Evolutionary conservation across 352 stramenopile species (phyloP), one percentile per base, ranked within the genome.

Genomic region (Phytophthora podocarpi): DNA sequence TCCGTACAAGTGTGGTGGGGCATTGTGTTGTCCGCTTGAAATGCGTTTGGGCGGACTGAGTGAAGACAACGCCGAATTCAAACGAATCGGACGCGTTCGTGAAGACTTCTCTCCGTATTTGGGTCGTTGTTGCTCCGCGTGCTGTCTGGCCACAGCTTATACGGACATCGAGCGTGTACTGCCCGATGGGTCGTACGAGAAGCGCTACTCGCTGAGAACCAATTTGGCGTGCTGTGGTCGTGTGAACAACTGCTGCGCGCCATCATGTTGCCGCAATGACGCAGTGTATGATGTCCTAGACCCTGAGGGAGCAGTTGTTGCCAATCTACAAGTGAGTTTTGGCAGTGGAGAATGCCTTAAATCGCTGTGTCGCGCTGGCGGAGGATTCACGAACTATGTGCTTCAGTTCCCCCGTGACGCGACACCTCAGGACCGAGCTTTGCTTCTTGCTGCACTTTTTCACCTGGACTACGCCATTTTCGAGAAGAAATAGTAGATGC

Each of bases 191-290:
- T n/a, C n/a, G n/a, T 88, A 81, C 53, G 75, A 85, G 58, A 86
- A 71, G 40, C 61, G 60, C 35, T 89, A 85, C 60, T 65, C 64
- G 27, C 35, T 90, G 54, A 73, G 77, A 59, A 73, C 70, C 26
- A 88, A 87, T 36, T 78, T n/a, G 18, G 57, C 59, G 20, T 90
- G 81, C 61, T 86, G 79, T 34, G 78, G 77, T 18, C 77, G 77
- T 18, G 71, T 83, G 20, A 85, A 89, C 73, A 91, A 88, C 48
- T 89, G 79, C 40, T 90, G 79, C 43, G 79, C 79, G n/a, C 75
- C 63, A 11, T 87, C 79, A 21, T 89, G 79, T 58, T 81, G 57
- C 60, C 72, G 78, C 47, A 83, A 87, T 48, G 81, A 90, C 49
- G 73, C 78, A 1, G 77, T 89, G 50, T 88, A 84, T 58, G 79